These are phyloP conservation scores for Lachnellula hyalina DNA, from an alignment of 2,329 filamentous ascomycete genomes.

Conservation along the genomic window DNA sequence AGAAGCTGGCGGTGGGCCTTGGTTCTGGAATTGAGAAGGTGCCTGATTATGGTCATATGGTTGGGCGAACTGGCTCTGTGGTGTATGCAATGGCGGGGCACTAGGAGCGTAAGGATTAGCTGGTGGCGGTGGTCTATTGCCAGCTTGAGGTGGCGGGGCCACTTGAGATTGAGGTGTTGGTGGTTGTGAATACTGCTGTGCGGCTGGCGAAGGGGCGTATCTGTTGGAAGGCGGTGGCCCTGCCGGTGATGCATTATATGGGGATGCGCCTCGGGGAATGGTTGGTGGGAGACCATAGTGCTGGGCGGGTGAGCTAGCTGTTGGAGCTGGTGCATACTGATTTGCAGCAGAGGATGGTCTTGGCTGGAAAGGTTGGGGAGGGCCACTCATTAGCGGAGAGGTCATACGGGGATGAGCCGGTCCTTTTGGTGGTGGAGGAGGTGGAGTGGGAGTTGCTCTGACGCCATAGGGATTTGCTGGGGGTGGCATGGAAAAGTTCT, in stretches of 20 bases:
- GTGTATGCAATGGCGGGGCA: slow-evolving; percentile 35
- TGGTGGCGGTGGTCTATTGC: slow-evolving; percentile 41
- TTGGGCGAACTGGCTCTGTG: slow-evolving; percentile 56
- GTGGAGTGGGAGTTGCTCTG: slow-evolving; percentile 62
- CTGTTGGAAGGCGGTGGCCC: slow-evolving; percentile 65
- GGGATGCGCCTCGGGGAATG: slow-evolving; percentile 71
- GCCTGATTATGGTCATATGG: slow-evolving; percentile 34
- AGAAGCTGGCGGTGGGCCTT: slow-evolving; percentile 32
- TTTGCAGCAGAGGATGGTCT: slow-evolving; percentile 54
- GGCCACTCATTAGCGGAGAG: slow-evolving; percentile 59
- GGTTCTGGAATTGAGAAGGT: slow-evolving; percentile 37
- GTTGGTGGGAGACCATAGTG: slow-evolving; percentile 43
- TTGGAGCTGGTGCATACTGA: slow-evolving; percentile 61
- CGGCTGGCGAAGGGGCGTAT: slow-evolving; percentile 64
- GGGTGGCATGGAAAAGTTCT: slow-evolving; percentile 45
- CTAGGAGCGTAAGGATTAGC: slow-evolving; percentile 43
- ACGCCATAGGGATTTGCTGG: slow-evolving; percentile 29
- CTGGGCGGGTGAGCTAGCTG: slow-evolving; percentile 42
- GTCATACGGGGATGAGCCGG: slow-evolving; percentile 63
- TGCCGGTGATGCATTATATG: slow-evolving; percentile 76
- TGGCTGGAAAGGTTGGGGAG: slow-evolving; percentile 44
- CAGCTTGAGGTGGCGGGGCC: slow-evolving; percentile 37
- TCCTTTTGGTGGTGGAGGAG: slow-evolving; percentile 81
- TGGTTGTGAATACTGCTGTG: slow-evolving; percentile 47
- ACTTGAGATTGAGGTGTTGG: slow-evolving; percentile 35